phyloP scores from a whole-genome alignment of 495 filamentous ascomycete species.

The Pseudoneurospora amorphoporcata region DNA sequence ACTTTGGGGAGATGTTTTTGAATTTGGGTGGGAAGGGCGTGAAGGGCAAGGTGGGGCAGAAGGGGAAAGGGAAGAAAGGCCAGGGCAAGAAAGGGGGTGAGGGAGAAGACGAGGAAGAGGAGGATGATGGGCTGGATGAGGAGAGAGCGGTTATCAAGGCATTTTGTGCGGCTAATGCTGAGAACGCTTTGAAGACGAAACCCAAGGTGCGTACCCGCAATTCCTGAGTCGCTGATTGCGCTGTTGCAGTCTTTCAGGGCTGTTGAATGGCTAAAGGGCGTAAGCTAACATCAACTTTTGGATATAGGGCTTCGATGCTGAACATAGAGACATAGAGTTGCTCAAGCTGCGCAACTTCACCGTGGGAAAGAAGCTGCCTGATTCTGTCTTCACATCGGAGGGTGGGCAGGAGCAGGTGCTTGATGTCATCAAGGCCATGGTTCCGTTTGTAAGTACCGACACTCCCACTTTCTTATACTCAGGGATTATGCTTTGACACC shows the following conservation, averaged over 20 bases:
- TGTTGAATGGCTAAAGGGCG: background rate
- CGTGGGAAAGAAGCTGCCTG: conserved; percentile 50
- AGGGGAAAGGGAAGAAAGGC: background rate
- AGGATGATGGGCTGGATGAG: background rate
- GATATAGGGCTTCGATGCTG: conserved; percentile 56
- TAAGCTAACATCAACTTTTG: background rate
- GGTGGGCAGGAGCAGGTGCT: conserved; percentile 23
- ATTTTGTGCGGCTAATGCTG: conserved; percentile 55
- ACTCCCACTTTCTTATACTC: conserved; percentile 7
- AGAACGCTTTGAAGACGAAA: conserved; percentile 70
- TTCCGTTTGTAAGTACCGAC: conserved; percentile 46
- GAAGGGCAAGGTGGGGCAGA: conserved; percentile 14
- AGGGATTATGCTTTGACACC: background rate
- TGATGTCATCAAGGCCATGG: conserved; percentile 45
- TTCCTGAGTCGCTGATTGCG: background rate
- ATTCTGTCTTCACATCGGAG: conserved; percentile 41
- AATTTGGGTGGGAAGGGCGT: conserved; percentile 36
- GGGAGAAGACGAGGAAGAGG: background rate
- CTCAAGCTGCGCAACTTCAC: conserved; percentile 56
- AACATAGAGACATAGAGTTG: conserved; percentile 36
- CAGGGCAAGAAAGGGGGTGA: no score
- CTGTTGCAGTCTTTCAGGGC: background rate
- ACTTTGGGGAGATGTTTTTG: conserved; percentile 50
- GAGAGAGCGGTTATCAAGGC: conserved; percentile 41
- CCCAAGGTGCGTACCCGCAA: conserved; percentile 54